Conservation (phyloP, 345 rosid genomes). For the Aquilaria yunnanensis region DNA sequence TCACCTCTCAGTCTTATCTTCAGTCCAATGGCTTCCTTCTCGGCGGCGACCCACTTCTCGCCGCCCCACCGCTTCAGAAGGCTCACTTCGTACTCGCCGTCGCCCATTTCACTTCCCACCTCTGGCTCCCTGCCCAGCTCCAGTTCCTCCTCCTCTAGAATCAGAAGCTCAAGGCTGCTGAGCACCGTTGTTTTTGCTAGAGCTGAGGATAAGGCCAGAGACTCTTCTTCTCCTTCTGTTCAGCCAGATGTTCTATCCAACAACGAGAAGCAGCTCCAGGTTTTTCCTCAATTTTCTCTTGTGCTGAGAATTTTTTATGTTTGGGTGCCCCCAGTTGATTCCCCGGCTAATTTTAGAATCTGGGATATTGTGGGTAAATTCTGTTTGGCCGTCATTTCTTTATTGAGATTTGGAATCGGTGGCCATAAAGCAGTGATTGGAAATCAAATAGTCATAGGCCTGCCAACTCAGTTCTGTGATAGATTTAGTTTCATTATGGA, state of each 20-base stretch:
- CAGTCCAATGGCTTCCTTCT: slow-evolving; percentile 53
- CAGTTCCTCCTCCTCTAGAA: slow-evolving; percentile 26
- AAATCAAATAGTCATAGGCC: no score
- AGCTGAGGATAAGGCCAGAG: slow-evolving; percentile 72
- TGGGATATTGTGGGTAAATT: slow-evolving; percentile 1
- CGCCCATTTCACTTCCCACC: slow-evolving; percentile 17
- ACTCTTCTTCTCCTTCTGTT: slow-evolving; percentile 21
- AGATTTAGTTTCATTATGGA: no score
- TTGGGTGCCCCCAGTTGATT: slow-evolving; percentile 16
- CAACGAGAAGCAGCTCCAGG: slow-evolving; percentile 47
- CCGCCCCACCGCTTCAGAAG: slow-evolving; percentile 26
- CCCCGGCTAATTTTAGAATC: slow-evolving; percentile 8
- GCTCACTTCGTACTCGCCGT: slow-evolving; percentile 19
- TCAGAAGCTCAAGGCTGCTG: slow-evolving; percentile 35
- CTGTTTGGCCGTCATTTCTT: background rate
- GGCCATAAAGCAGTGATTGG: no score
- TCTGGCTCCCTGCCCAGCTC: slow-evolving; percentile 23
- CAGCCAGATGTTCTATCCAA: slow-evolving; percentile 27
- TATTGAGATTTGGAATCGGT: background rate
- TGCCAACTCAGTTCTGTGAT: no score
- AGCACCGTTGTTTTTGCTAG: slow-evolving; percentile 43
- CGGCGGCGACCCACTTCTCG: slow-evolving; percentile 37
- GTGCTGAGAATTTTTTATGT: slow-evolving; percentile 2
- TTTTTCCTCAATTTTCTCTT: slow-evolving; percentile 16
- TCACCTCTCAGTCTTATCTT: background rate